Evolutionary conservation across 2,329 filamentous ascomycete genomes (phyloP).

Genomic region (Xylariaceae sp.): DNA sequence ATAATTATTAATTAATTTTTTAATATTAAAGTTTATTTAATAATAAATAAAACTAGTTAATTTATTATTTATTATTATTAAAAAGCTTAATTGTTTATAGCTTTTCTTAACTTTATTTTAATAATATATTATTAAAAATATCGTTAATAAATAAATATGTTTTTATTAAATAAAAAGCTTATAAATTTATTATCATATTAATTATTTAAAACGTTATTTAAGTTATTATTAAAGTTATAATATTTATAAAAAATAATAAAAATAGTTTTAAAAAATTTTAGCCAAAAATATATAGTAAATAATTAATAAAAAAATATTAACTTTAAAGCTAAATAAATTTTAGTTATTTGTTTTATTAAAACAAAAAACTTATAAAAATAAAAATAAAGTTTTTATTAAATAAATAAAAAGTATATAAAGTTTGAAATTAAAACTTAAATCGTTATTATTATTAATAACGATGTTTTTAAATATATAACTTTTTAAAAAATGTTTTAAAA

Average conservation of each 20-base stretch:
- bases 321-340: neutral
- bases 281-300: neutral
- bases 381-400: neutral
- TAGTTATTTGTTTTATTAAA: neutral
- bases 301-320: neutral
- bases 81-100: neutral
- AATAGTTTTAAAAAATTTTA: neutral
- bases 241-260: neutral
- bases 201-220: neutral
- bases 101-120: neutral
- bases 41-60: neutral
- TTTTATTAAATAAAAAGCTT: neutral
- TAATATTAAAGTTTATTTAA: neutral
- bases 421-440: neutral
- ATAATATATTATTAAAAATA: neutral
- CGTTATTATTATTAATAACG: neutral
- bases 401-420: neutral
- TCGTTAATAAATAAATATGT: neutral
- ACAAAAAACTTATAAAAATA: neutral
- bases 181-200: neutral
- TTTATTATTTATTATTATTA: neutral
- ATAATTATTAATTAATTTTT: neutral
- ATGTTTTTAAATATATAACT: neutral
- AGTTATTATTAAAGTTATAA: neutral
- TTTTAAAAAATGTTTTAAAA: neutral